Evolutionary conservation across 257 asterid genomes (phyloP).

Genomic region (Fraxinus americana): DNA sequence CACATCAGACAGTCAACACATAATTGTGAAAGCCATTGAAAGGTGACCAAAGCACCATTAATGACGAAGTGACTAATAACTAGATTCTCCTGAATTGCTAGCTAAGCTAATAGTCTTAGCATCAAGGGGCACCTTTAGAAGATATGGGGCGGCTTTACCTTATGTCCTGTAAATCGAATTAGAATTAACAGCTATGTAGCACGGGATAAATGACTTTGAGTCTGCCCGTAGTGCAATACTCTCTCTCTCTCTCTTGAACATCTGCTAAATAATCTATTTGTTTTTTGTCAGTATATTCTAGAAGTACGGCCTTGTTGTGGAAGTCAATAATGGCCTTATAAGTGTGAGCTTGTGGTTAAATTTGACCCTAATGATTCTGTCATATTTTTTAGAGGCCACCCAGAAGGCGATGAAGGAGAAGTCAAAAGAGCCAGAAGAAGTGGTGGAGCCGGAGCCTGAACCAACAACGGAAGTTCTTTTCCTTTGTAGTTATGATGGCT

Average conservation of each 20-base stretch:
- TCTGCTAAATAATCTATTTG: not conserved
- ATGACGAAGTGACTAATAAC: not conserved
- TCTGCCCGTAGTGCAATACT: not conserved
- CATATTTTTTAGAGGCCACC: slow-evolving; percentile 59
- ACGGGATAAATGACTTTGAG: not conserved
- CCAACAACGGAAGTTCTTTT: slow-evolving; percentile 96
- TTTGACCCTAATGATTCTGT: slow-evolving; percentile 27
- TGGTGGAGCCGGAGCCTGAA: slow-evolving; percentile 83
- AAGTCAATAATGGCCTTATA: not conserved
- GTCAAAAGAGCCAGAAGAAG: slow-evolving; percentile 61
- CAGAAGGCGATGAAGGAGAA: slow-evolving; percentile 63
- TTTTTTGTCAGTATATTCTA: not conserved
- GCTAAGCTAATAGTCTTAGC: not conserved
- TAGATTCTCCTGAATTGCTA: not conserved
- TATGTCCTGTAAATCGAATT: not conserved
- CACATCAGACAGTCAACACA: not conserved
- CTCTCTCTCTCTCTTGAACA: not conserved
- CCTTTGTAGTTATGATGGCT: slow-evolving; percentile 94
- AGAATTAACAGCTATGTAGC: not conserved
- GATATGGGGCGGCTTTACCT: not conserved
- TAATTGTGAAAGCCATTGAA: not conserved
- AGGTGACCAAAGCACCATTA: not conserved
- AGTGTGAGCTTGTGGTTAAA: not conserved
- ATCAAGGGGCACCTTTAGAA: not conserved
- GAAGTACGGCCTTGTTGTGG: not conserved